A percentile compares a stretch with the other conserved stretches of the same genome.
phyloP scores from a whole-genome alignment of 371 early-diverging fungal genomes.

The Lichtheimia corymbifera region DNA sequence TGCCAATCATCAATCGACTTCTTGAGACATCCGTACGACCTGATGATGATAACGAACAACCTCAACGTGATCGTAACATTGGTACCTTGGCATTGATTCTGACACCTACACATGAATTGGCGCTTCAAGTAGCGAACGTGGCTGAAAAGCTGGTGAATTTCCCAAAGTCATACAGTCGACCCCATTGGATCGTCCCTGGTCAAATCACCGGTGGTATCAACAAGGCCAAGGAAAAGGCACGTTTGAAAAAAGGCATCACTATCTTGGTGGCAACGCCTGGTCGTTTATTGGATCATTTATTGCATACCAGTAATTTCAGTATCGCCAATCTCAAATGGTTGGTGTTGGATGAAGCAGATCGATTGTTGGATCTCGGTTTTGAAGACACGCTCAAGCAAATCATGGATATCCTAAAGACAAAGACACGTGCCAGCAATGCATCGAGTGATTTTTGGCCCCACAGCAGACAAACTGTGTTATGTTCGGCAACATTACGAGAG shows the following conservation, averaged over 20 bases:
- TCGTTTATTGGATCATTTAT: constrained; percentile 94
- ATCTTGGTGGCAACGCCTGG: constrained; percentile 98
- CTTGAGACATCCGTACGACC: constrained; percentile 36
- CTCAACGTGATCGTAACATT: constrained; percentile 49
- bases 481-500: constrained; percentile 90
- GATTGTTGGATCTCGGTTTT: constrained; percentile 95
- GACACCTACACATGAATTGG: constrained; percentile 98
- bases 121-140: constrained; percentile 90
- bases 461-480: constrained; percentile 82
- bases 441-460: constrained; percentile 56
- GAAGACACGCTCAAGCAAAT: constrained; percentile 91
- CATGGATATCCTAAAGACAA: constrained; percentile 64
- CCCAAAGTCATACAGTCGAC: constrained; percentile 52
- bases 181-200: constrained; percentile 95
- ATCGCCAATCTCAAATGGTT: constrained; percentile 82
- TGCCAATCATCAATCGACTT: constrained; percentile 76
- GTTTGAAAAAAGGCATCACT: constrained; percentile 90
- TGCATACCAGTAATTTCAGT: constrained; percentile 81
- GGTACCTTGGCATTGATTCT: constrained; percentile 88
- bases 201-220: constrained; percentile 92
- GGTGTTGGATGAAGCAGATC: constrained; percentile 99
- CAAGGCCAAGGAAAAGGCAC: constrained; percentile 89
- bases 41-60: constrained; percentile 23
- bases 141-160: constrained; percentile 69
- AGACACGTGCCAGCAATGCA: constrained; percentile 20